These are phyloP conservation scores for Septoria linicola DNA, from an alignment of 2,329 filamentous ascomycete species.

Conservation along the genomic window DNA sequence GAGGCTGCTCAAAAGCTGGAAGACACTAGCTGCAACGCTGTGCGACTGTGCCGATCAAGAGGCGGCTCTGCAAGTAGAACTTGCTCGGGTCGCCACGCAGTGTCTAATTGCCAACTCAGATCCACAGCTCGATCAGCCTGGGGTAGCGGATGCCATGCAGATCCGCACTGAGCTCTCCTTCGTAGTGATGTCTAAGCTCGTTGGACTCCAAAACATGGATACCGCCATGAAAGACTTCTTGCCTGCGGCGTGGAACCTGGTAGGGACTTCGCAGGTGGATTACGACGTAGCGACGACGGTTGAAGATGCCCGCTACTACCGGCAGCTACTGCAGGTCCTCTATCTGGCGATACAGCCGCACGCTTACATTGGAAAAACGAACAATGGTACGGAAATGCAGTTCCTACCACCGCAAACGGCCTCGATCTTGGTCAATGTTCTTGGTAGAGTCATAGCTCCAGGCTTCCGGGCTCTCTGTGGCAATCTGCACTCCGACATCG, in stretches of 20 bases:
- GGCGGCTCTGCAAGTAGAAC: slow-evolving; percentile 62
- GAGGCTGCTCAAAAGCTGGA: slow-evolving; percentile 83
- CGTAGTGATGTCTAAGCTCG: slow-evolving; percentile 76
- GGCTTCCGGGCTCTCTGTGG: slow-evolving; percentile 80
- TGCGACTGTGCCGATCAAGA: slow-evolving; percentile 60
- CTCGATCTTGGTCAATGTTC: slow-evolving; percentile 71
- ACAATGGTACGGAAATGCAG: slow-evolving; percentile 19
- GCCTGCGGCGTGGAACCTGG: slow-evolving; percentile 59
- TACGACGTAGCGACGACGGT: slow-evolving; percentile 60
- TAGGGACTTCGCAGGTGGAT: slow-evolving; percentile 54
- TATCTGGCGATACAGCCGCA: slow-evolving; percentile 77
- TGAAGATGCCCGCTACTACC: slow-evolving; percentile 69
- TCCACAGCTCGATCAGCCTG: slow-evolving; percentile 68
- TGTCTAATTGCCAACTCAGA: slow-evolving; percentile 77
- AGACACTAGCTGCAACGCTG: slow-evolving; percentile 80
- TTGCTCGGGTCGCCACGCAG: slow-evolving; percentile 71
- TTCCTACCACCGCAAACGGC: slow-evolving; percentile 40
- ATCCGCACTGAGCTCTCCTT: slow-evolving; percentile 78
- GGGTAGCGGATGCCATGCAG: slow-evolving; percentile 78
- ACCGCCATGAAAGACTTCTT: slow-evolving; percentile 57
- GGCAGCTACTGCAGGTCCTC: slow-evolving; percentile 77
- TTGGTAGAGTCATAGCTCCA: slow-evolving; percentile 74
- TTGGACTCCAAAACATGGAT: slow-evolving; percentile 53
- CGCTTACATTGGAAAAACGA: slow-evolving; percentile 28
- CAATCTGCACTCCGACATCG: slow-evolving; percentile 65